phyloP scores from a whole-genome alignment of 1,284 basidiomycete genomes.

The Sphagnurus paluster region DNA sequence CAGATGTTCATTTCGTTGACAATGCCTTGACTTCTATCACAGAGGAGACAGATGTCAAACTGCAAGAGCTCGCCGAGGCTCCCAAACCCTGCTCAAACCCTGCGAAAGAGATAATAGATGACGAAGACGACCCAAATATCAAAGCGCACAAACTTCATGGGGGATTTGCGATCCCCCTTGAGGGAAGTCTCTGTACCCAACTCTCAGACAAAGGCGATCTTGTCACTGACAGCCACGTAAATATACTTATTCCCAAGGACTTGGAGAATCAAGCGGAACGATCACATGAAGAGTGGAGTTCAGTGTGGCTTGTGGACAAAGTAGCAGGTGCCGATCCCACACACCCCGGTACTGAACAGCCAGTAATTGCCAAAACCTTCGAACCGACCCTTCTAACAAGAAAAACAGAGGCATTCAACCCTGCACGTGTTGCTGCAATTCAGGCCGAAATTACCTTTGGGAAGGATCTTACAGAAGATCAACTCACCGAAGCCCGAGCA shows the following conservation, averaged over 20 bases:
- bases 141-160: no score
- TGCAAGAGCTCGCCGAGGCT: no score
- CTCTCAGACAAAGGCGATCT: no score
- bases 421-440: constrained; percentile 20
- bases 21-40: neutral
- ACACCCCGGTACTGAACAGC: constrained; percentile 14
- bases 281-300: constrained; percentile 3
- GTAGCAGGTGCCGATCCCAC: constrained; percentile 3
- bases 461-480: constrained; percentile 10
- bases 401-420: constrained; percentile 22
- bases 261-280: constrained; percentile 16
- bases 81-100: no score
- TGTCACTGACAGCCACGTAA: no score
- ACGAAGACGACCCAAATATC: no score
- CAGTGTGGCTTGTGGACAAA: constrained; percentile 15
- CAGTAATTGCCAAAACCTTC: constrained; percentile 2
- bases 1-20: neutral
- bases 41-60: no score
- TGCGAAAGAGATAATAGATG: no score
- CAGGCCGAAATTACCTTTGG: constrained; percentile 22
- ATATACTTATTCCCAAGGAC: no score
- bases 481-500: constrained; percentile 11
- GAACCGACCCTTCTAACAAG: constrained; percentile 12
- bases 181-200: no score
- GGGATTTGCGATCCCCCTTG: no score